Evolutionary conservation across 2,329 filamentous ascomycete genomes (phyloP), one percentile per base, ranked within the genome.

Genomic region (Aspergillus jensenii): DNA sequence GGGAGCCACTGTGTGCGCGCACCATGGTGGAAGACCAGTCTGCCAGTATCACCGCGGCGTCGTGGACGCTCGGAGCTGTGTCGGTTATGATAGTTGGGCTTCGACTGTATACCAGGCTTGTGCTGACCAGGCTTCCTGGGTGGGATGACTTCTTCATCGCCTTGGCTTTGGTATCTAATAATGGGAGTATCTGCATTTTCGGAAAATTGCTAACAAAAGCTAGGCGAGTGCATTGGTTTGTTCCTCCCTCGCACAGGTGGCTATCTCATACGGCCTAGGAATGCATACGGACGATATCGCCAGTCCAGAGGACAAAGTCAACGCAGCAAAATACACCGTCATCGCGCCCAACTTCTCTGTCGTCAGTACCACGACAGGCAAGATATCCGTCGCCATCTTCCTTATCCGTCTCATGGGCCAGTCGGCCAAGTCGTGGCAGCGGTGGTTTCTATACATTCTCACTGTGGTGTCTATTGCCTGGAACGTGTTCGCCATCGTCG

Each of bases 261-360:
- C 58, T 7, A 53, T 65, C 3, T 52, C 56, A 7, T 62, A 65
- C 44, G 65, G 64, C 6, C 49, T 67, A 8, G 65, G 62, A 9
- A 45, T 17, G 23, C 63, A 66, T 35, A 43, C 58, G 11, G 44
- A 15, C 21, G 41, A 65, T 15, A 52, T 67, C 4, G 2, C 31
- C 14, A 21, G 58, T 23, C 40, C 21, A 6, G 45, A 60, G 1
- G 17, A 50, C 17, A 47, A 51, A 8, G 43, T 46, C 9, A 52
- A 60, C 8, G 59, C 57, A 1, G 51, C 62, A 19, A 62, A 58
- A 21, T 67, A 60, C 37, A 54, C 58, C 11, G 58, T 62, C n/a
- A 52, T 56, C 6, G 58, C 60, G 19, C 59, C 57, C 14, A 59
- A 56, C n/a, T 62, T 62, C 37, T 60, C 59, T 2, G 47, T 59